phyloP scores from a whole-genome alignment of 2,329 filamentous ascomycete species.

The Venturia aucupariae region DNA sequence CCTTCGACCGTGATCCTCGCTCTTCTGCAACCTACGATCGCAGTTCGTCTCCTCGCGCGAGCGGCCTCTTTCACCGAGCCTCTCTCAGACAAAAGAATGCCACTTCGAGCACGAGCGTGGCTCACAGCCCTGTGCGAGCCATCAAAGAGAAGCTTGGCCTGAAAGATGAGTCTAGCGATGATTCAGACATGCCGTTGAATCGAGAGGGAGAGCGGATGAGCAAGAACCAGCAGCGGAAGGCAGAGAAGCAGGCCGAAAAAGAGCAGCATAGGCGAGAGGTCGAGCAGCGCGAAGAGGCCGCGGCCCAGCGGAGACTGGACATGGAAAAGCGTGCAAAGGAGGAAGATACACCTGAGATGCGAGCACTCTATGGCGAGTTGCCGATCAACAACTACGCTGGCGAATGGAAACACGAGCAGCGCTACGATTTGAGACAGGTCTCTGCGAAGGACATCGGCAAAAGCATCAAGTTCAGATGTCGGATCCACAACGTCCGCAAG shows the following conservation, averaged over 20 bases:
- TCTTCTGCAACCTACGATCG: neutral
- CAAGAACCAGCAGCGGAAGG: constrained; percentile 40
- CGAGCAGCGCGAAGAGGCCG: constrained; percentile 35
- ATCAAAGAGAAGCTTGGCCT: constrained; percentile 32
- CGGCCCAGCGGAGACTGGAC: constrained; percentile 38
- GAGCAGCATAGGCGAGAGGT: constrained; percentile 37
- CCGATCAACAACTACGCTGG: constrained; percentile 50
- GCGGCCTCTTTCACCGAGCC: constrained; percentile 17
- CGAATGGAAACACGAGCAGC: constrained; percentile 38
- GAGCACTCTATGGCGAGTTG: constrained; percentile 48
- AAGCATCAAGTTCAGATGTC: constrained; percentile 57
- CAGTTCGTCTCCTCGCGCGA: constrained; percentile 15
- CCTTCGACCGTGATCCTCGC: constrained; percentile 22
- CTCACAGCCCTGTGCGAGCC: constrained; percentile 26
- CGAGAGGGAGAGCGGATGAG: constrained; percentile 41
- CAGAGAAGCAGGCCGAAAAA: constrained; percentile 35
- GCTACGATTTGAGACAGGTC: constrained; percentile 43
- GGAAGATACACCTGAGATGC: constrained; percentile 50
- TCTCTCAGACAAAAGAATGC: constrained; percentile 18
- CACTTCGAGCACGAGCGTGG: neutral
- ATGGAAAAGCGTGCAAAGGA: constrained; percentile 39
- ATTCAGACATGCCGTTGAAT: constrained; percentile 31
- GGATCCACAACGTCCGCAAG: constrained; percentile 69
- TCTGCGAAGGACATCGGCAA: constrained; percentile 46
- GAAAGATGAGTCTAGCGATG: constrained; percentile 25